phyloP scores from a whole-genome alignment of 768 basidiomycete genomes.

The Nevesoporus exiguus region DNA sequence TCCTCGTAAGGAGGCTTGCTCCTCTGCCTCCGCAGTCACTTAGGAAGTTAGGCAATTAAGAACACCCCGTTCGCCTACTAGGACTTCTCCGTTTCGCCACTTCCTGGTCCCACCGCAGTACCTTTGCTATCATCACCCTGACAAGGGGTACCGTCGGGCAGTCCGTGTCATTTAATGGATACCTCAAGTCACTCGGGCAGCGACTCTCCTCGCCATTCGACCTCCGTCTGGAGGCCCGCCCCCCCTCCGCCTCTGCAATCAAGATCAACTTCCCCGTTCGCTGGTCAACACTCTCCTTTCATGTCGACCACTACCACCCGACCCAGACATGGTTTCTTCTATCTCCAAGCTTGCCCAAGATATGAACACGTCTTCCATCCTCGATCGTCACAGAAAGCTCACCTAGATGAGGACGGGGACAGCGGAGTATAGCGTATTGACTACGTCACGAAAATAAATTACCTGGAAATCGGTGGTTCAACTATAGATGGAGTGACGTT shows the following conservation, averaged over 20 bases:
- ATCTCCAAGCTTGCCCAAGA: neutral
- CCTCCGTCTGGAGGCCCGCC: neutral
- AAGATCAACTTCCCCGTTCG: neutral
- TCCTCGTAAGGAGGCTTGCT: conserved; percentile 4
- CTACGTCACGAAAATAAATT: neutral
- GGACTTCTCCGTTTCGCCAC: neutral
- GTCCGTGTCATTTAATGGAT: neutral
- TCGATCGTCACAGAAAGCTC: neutral
- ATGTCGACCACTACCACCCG: neutral
- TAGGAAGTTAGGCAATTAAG: neutral
- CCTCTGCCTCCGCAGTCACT: neutral
- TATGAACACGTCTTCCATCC: neutral
- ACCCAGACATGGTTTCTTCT: neutral
- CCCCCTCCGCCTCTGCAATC: neutral
- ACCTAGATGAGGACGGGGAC: neutral
- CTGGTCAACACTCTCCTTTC: neutral
- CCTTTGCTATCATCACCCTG: neutral
- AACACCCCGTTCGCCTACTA: neutral
- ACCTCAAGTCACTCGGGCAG: no score
- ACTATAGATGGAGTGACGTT: conserved; percentile 5
- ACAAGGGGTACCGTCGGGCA: neutral
- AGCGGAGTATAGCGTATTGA: neutral
- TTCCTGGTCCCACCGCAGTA: neutral
- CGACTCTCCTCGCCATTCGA: neutral
- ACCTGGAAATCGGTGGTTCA: neutral